Evolutionary conservation across 441 rosid species (phyloP).

Genomic region (California macrophylla): DNA sequence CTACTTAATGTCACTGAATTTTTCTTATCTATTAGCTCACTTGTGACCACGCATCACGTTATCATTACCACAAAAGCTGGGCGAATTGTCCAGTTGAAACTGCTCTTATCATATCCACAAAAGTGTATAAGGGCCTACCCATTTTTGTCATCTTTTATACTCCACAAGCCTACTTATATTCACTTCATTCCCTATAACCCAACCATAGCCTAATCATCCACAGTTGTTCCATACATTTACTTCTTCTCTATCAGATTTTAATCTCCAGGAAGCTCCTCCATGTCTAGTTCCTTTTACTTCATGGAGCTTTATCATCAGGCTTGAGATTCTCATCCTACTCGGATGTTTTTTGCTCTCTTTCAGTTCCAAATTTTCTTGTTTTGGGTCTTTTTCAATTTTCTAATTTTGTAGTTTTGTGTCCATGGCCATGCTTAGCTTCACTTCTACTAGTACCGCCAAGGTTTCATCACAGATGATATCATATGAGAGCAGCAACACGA

Average conservation of each 20-base stretch:
- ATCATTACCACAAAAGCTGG: too few relatives aligned
- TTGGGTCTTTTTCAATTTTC: conserved; percentile 15
- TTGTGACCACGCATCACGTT: too few relatives aligned
- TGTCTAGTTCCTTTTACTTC: too few relatives aligned
- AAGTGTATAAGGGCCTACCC: conserved; percentile 24
- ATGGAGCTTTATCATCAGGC: too few relatives aligned
- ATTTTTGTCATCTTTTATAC: conserved; percentile 11
- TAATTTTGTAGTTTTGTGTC: not conserved
- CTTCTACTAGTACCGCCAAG: conserved; percentile 25
- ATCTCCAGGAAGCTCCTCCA: too few relatives aligned
- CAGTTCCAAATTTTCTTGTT: conserved; percentile 8
- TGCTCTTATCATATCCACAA: conserved; percentile 3
- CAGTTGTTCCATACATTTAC: not conserved
- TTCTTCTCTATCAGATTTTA: not conserved
- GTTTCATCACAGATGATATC: conserved; percentile 19
- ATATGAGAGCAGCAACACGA: conserved; percentile 20
- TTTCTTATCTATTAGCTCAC: not conserved
- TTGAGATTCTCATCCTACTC: too few relatives aligned
- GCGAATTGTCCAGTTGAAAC: too few relatives aligned
- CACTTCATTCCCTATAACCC: conserved; percentile 8
- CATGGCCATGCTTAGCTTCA: conserved; percentile 34
- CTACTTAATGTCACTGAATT: not conserved
- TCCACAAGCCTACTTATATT: conserved; percentile 19
- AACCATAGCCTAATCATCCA: not conserved
- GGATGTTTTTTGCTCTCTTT: not conserved